A percentile compares a stretch with the other conserved stretches of the same genome.
These are phyloP conservation scores for Metarhizium robertsii DNA, from an alignment of 2,329 filamentous ascomycete species.

Conservation along the genomic window DNA sequence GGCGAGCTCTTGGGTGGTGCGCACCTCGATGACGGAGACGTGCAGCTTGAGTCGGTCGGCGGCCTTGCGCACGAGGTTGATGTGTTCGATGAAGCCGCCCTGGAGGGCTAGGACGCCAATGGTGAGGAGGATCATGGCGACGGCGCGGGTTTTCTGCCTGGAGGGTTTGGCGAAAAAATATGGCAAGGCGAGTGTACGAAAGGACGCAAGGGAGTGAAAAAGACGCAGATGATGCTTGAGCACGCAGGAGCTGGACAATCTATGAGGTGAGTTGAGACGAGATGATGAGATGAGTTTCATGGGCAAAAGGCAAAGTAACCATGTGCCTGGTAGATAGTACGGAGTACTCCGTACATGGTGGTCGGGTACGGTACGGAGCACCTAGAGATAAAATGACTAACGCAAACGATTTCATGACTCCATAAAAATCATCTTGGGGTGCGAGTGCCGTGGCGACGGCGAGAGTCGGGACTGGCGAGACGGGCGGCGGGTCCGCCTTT, in stretches of 20 bases:
- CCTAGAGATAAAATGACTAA: neutral
- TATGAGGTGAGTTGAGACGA: neutral
- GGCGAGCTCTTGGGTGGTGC: constrained; percentile 61
- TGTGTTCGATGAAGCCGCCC: constrained; percentile 86
- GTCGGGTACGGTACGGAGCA: no score
- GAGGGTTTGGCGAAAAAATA: neutral
- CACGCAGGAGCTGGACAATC: neutral
- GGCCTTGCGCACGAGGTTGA: constrained; percentile 65
- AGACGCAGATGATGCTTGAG: neutral
- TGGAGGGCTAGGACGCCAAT: constrained; percentile 68
- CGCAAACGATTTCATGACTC: neutral
- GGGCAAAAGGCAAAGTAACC: no score
- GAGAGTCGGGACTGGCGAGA: constrained; percentile 1
- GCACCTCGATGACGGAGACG: constrained; percentile 68
- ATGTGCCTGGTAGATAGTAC: no score
- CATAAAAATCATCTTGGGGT: neutral
- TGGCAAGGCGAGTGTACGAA: neutral
- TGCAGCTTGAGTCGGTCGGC: constrained; percentile 35
- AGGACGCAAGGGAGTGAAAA: neutral
- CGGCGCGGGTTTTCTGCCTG: neutral
- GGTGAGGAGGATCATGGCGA: constrained; percentile 29
- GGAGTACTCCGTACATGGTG: no score
- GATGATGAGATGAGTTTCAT: no score
- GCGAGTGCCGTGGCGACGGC: constrained; percentile 1
- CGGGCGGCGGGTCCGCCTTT: constrained; percentile 5